Evolutionary conservation across 2,329 filamentous ascomycete genomes (phyloP).

Genomic region (Zymoseptoria pseudotritici): DNA sequence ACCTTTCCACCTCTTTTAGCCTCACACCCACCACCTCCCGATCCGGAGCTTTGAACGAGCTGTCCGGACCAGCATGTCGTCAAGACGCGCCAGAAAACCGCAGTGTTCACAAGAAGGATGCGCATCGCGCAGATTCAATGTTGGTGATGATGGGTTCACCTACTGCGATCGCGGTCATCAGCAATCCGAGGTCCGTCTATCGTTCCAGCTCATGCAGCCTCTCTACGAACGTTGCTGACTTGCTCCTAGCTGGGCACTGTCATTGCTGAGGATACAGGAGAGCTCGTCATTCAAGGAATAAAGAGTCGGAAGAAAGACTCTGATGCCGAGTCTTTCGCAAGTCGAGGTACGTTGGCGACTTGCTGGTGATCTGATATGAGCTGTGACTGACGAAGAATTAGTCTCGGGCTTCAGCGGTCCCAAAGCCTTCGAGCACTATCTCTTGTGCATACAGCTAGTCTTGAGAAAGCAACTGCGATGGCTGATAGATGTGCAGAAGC

Average conservation of each 20-base stretch:
- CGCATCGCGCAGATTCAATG: constrained; percentile 59
- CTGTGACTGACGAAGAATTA: constrained; percentile 4
- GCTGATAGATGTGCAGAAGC: constrained; percentile 58
- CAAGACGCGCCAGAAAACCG: constrained; percentile 11
- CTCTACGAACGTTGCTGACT: not conserved
- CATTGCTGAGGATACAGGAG: constrained; percentile 28
- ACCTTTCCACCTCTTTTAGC: not conserved
- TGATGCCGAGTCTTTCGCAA: constrained; percentile 24
- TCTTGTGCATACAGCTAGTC: constrained; percentile 78
- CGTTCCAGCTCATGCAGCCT: not conserved
- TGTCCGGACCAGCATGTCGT: constrained; percentile 16
- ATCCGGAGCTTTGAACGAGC: not conserved
- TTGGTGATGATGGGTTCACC: constrained; percentile 65
- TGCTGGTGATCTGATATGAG: not conserved
- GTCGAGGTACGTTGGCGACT: constrained; percentile 9
- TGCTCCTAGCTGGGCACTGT: constrained; percentile 23
- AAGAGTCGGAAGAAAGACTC: constrained; percentile 23
- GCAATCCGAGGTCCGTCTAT: constrained; percentile 54
- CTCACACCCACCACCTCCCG: not conserved
- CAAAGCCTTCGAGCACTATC: constrained; percentile 66
- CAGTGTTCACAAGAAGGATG: constrained; percentile 45
- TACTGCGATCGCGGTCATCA: constrained; percentile 78
- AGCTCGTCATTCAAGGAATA: constrained; percentile 22
- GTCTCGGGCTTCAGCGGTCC: constrained; percentile 48
- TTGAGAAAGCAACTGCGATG: constrained; percentile 73